Percentiles rank a stretch among this genome's conserved stretches.
Conservation (phyloP, 345 rosid genomes). For the Eucalyptus polyanthemos region DNA sequence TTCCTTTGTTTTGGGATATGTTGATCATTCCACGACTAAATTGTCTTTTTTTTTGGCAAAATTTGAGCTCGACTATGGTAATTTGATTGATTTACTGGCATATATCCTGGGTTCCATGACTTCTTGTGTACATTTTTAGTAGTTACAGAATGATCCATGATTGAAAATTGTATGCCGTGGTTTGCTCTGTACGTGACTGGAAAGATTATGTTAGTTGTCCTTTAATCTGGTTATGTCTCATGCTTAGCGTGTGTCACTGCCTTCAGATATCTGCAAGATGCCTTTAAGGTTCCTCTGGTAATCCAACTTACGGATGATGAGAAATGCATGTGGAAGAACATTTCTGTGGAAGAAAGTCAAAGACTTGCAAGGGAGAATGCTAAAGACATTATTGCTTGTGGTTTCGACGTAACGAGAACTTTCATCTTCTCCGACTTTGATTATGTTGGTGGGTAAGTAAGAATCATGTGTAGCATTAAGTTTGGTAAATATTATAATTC, state of each 20-base stretch:
- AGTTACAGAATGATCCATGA: not conserved
- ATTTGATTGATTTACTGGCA: not conserved
- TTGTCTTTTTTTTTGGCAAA: not conserved
- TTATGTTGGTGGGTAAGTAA: slow-evolving; percentile 79
- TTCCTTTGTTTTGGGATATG: not conserved
- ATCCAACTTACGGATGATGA: slow-evolving; percentile 95
- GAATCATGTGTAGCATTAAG: not conserved
- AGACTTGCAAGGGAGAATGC: slow-evolving; percentile 93
- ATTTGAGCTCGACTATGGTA: not conserved
- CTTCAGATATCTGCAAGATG: slow-evolving; percentile 73
- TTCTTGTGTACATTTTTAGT: not conserved
- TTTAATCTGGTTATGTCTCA: not conserved
- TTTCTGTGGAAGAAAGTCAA: slow-evolving; percentile 75
- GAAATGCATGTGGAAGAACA: slow-evolving; percentile 83
- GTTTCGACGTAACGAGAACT: slow-evolving; percentile 70
- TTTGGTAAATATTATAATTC: not conserved
- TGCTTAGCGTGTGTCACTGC: not conserved
- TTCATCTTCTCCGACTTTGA: slow-evolving; percentile 90
- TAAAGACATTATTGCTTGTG: slow-evolving; percentile 93
- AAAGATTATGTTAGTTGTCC: not conserved
- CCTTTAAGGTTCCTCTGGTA: slow-evolving; percentile 86
- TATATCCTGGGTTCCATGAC: not conserved
- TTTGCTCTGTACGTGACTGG: not conserved
- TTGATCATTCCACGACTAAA: not conserved
- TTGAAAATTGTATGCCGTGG: not conserved